Conservation (phyloP, 139 green algal species). For the Raphidocelis subcapitata region DNA sequence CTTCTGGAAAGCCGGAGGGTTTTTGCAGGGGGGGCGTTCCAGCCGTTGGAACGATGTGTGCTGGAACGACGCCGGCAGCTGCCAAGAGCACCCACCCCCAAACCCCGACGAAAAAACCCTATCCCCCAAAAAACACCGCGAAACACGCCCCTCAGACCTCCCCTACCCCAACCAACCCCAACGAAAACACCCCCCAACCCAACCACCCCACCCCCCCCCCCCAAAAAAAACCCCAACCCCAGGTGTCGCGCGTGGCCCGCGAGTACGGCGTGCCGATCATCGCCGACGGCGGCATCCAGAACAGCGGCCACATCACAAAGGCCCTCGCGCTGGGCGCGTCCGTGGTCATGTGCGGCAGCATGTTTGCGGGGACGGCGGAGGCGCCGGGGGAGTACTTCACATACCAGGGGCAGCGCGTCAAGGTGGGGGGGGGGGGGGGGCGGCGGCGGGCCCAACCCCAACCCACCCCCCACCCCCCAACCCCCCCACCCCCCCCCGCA, state of each 20-base stretch:
- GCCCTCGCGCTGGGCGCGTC: conserved; percentile 92
- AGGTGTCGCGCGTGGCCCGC: conserved; percentile 56
- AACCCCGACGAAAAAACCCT: too few relatives aligned
- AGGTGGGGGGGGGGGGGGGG: conserved; percentile 64
- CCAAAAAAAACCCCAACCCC: too few relatives aligned
- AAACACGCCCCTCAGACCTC: too few relatives aligned
- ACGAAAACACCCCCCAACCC: too few relatives aligned
- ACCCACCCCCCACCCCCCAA: background rate
- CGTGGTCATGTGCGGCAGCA: conserved; percentile 93
- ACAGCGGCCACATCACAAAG: conserved; percentile 96
- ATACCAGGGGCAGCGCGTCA: conserved; percentile 82
- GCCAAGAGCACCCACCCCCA: too few relatives aligned
- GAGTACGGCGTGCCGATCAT: conserved; percentile 87
- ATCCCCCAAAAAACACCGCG: too few relatives aligned
- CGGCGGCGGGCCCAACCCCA: background rate
- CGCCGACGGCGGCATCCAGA: conserved; percentile 96
- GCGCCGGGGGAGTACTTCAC: conserved; percentile 85
- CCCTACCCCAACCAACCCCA: too few relatives aligned
- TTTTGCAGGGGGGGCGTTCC: too few relatives aligned
- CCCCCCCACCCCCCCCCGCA: conserved; percentile 14
- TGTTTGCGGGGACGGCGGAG: conserved; percentile 96
- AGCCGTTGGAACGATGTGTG: too few relatives aligned
- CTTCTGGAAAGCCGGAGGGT: too few relatives aligned
- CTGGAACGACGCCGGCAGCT: too few relatives aligned
- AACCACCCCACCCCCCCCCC: too few relatives aligned